Conservation (phyloP, 1,139 yeast genomes). For the Diutina sp. region DNA sequence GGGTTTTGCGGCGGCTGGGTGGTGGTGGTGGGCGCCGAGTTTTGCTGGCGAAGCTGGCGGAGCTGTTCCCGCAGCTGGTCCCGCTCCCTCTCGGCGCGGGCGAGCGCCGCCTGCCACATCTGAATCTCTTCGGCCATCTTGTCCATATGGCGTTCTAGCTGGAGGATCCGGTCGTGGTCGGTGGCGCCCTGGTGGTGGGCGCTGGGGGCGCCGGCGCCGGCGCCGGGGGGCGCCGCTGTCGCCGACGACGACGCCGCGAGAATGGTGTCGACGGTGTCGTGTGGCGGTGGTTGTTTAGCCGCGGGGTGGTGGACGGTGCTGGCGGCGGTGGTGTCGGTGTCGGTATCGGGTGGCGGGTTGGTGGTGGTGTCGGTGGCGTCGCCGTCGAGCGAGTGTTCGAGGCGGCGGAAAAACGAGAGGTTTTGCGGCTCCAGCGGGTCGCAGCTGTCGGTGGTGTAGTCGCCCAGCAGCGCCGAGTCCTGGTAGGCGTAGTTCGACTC, state of each 20-base stretch:
- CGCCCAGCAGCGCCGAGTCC: neutral
- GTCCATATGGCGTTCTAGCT: too few relatives aligned
- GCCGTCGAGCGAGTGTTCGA: neutral
- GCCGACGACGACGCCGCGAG: too few relatives aligned
- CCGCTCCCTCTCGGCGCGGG: too few relatives aligned
- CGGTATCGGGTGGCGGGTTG: neutral
- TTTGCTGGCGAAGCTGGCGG: too few relatives aligned
- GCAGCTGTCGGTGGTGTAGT: neutral
- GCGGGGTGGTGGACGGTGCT: neutral
- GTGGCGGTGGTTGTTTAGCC: neutral
- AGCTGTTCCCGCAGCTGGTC: too few relatives aligned
- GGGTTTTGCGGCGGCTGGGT: neutral
- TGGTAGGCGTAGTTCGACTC: conserved; percentile 1
- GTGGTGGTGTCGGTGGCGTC: neutral
- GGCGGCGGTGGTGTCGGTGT: neutral
- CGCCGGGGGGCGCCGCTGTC: too few relatives aligned
- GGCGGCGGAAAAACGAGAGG: neutral
- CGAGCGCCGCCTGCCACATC: too few relatives aligned
- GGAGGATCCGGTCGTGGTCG: too few relatives aligned
- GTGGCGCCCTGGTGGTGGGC: too few relatives aligned
- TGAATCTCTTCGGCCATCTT: neutral
- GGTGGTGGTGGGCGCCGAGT: too few relatives aligned
- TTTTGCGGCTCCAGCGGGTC: neutral
- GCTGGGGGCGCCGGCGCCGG: too few relatives aligned
- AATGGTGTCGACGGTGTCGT: too few relatives aligned